Conservation (phyloP, 2,329 filamentous ascomycete species). For the Ramularia endophylla region DNA sequence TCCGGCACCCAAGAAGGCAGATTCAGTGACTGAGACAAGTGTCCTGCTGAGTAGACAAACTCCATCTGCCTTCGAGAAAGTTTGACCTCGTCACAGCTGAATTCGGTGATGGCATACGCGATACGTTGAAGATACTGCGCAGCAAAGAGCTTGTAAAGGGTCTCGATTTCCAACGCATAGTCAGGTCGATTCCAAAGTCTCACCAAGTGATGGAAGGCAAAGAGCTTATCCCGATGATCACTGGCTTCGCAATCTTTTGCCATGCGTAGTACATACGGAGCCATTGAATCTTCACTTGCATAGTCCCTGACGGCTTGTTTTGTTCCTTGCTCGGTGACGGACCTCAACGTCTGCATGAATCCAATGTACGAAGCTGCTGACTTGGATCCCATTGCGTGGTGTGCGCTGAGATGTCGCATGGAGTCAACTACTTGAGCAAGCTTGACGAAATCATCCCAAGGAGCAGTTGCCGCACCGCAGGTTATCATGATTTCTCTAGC, state of each 20-base stretch:
- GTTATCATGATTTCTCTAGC: constrained; percentile 16
- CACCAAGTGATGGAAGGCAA: constrained; percentile 15
- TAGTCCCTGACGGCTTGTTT: constrained; percentile 16
- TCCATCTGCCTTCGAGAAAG: constrained; percentile 13
- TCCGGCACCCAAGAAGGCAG: constrained; percentile 16
- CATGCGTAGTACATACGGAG: constrained; percentile 12
- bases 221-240: constrained; percentile 17
- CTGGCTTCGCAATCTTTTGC: constrained; percentile 19
- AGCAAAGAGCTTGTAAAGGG: constrained; percentile 14
- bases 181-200: constrained; percentile 15
- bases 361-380: constrained; percentile 13
- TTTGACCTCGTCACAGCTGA: constrained; percentile 14
- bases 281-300: constrained; percentile 13
- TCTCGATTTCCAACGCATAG: constrained; percentile 13
- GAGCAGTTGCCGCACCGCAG: constrained; percentile 11
- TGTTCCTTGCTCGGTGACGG: constrained; percentile 12
- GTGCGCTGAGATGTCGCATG: constrained; percentile 7
- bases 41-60: constrained; percentile 13
- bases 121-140: constrained; percentile 15
- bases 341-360: constrained; percentile 17
- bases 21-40: constrained; percentile 13
- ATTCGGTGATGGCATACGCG: constrained; percentile 15
- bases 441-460: constrained; percentile 16
- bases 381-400: constrained; percentile 13
- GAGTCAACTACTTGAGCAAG: constrained; percentile 11